These are phyloP conservation scores for Floccularia luteovirens DNA, from an alignment of 768 basidiomycete species.

Conservation along the genomic window DNA sequence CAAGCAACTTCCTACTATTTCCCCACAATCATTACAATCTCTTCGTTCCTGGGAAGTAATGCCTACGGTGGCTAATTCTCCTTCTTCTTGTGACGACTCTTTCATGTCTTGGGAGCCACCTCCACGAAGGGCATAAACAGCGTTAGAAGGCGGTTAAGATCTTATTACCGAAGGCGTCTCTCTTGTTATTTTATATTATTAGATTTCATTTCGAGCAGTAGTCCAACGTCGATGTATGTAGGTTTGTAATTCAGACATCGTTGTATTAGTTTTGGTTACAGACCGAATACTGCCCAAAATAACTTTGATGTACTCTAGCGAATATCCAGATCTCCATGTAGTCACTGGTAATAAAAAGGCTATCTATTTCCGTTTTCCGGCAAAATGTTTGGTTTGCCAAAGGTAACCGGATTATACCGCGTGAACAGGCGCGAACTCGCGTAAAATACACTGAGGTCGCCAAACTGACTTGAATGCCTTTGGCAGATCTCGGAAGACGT, in stretches of 20 bases:
- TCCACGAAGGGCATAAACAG: slow-evolving; percentile 22
- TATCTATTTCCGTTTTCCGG: slow-evolving; percentile 3
- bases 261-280: background rate
- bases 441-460: slow-evolving; percentile 1
- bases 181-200: background rate
- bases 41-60: slow-evolving; percentile 23
- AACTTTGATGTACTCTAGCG: background rate
- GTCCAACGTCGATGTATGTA: background rate
- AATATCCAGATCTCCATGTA: background rate
- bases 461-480: slow-evolving; percentile 4
- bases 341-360: background rate
- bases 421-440: no score
- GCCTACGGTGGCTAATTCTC: slow-evolving; percentile 15
- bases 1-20: slow-evolving; percentile 6
- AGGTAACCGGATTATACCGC: slow-evolving; percentile 2
- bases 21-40: slow-evolving; percentile 12
- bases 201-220: background rate
- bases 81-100: slow-evolving; percentile 40
- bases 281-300: background rate
- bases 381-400: no score
- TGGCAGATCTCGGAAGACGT: slow-evolving; percentile 6
- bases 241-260: background rate
- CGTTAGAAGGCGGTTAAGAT: no score
- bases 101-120: slow-evolving; percentile 57
- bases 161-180: no score